Base-by-base conservation (phyloP, 139 green algal genomes). In the Edaphochlamys debaryana region DNA sequence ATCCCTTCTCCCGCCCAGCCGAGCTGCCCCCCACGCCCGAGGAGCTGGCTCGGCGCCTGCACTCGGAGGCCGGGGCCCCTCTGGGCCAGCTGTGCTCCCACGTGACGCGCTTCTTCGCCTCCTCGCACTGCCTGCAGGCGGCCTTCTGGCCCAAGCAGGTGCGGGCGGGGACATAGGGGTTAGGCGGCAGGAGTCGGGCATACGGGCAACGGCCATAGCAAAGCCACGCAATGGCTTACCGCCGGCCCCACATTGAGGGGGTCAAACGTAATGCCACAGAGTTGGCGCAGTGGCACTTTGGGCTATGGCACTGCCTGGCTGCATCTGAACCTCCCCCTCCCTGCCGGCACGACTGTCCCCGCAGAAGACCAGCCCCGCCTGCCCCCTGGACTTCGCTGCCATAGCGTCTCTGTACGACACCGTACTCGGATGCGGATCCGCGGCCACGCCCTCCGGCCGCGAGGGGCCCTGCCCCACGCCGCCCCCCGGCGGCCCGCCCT, bases 101-200 rank as follows among this genome's bases (percentile, higher is more conserved):
- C 52, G 77, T 91, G 9, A 76, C 73, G 20, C 56, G 52, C 38
- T 87, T 91, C 67, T 91, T 91, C 58, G 68, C 80, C 62, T 88
- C 36, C 67, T 58, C 80, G 15, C 85, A 91, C 66, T 85, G 77
- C 1, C 58, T 91, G 15, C 79, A 88, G 20, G 80, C 88, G 2
- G 67, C 87, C 30, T 91, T 91, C 70, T 91, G 88, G 88, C 75
- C 56, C 0, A 38, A 27, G 4, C 40, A 40, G 32, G 32, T 41
- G 32, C 58, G 29, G 58, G 7, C 54, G 5, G 19, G 11, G 11
- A 23, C 48, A 41, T 29, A 41, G 58, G 32, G 42, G 66, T 32
- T 34, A 78, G 54, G 48, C 56, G 50, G 27, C 50, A 27, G 25
- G 27, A 22, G n/a, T 11, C 4, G 71, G 29, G 48, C 48, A 54